Evolutionary conservation across 345 rosid genomes (phyloP), one percentile per base, ranked within the genome.

Genomic region (Anastatica hierochuntica): DNA sequence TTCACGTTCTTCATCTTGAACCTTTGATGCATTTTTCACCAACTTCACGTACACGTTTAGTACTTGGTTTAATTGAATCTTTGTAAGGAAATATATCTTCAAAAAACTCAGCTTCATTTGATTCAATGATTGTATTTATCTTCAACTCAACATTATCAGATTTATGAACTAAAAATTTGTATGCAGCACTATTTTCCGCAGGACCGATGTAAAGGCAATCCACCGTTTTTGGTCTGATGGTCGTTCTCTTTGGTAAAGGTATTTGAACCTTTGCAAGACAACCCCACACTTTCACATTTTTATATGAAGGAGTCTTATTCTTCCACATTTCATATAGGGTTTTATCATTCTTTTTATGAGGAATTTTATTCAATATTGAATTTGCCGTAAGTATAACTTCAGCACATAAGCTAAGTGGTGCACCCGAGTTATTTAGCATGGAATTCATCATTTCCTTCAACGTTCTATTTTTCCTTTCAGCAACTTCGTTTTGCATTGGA

Each of bases 211-310:
- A 36, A 0, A 33, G 5, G 0, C 30, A 35, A 14, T 48, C 23
- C 3, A 48, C 15, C 10, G 17, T 26, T 10, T 34, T 50, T n/a
- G 42, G 42, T 19, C 42, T 8, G 7, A 50, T 17, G 17, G 7
- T 5, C 7, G 29, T 55, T 55, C 49, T 55, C 8, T 55, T 55
- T 18, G 49, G 49, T 16, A 55, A 42, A 30, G 19, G 49, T 27
- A 55, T 2, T 29, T 54, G 49, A 16, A 41, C 13, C 27, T 34
- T 34, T 7, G 56, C 30, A 1, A 50, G 18, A 34, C 30, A 34
- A 30, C 30, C 30, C 42, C 42, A 50, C 57, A 52, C 34, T 36
- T 52, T 52, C 42, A 50, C 5, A 36, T 10, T 50, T 50, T 50
- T 31, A 14, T 45, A 27, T 8, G 51, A 46, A 26, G 43, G 44